Conservation (phyloP, 768 basidiomycete genomes). For the Mycena olivaceomarginata region DNA sequence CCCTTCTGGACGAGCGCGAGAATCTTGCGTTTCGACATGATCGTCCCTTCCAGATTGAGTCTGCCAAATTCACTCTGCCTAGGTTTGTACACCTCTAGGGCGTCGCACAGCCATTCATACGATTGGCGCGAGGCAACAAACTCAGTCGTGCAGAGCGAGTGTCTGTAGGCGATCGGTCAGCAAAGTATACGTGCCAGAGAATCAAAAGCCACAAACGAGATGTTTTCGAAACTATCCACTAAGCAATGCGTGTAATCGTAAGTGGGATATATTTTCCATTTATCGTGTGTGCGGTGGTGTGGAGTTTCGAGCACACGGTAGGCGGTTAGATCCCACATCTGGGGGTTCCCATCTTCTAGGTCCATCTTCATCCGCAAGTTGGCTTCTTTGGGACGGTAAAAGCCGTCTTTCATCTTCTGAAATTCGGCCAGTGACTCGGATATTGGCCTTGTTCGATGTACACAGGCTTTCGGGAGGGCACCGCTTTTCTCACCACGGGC, state of each 20-base stretch:
- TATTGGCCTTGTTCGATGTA: conserved; percentile 91
- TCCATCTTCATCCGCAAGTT: conserved; percentile 99
- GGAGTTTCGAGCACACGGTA: conserved; percentile 94
- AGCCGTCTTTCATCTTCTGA: conserved; percentile 92
- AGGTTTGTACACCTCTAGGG: conserved; percentile 97
- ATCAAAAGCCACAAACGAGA: conserved; percentile 82
- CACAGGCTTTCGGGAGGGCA: conserved; percentile 83
- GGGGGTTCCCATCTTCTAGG: conserved; percentile 93
- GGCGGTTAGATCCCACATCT: conserved; percentile 99
- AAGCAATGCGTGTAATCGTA: conserved; percentile 99
- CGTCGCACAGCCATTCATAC: conserved; percentile 99
- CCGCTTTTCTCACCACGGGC: conserved; percentile 92
- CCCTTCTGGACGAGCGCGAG: conserved; percentile 89
- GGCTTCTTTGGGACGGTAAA: conserved; percentile 94
- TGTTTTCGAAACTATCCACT: conserved; percentile 98
- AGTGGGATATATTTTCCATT: conserved; percentile 98
- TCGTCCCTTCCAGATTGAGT: conserved; percentile 93
- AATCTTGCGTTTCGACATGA: conserved; percentile 98
- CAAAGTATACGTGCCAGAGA: neutral
- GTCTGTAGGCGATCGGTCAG: conserved; percentile 67
- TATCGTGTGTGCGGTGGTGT: conserved; percentile 94
- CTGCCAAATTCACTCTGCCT: conserved; percentile 98
- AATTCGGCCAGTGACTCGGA: conserved; percentile 93
- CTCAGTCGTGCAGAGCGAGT: conserved; percentile 97
- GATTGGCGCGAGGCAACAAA: conserved; percentile 97